Evolutionary conservation across 2,329 filamentous ascomycete species (phyloP).

Genomic region (Allantophomopsis lycopodina): DNA sequence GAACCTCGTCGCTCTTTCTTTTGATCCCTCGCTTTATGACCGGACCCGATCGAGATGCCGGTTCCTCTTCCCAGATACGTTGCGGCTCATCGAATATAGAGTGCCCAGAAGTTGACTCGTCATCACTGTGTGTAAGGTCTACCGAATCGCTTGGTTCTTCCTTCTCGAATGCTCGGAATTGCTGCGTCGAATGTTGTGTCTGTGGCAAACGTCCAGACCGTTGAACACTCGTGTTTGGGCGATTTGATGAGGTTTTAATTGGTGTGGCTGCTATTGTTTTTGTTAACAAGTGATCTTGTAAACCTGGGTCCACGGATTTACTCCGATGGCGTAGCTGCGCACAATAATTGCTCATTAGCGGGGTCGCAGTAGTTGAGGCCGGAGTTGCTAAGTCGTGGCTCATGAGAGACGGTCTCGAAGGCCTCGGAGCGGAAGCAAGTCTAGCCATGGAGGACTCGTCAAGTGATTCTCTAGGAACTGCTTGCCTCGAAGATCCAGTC

Average conservation of each 20-base stretch:
- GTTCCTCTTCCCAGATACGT: conserved; percentile 13
- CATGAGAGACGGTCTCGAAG: conserved; percentile 11
- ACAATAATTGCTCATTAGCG: neutral
- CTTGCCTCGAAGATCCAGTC: too few relatives aligned
- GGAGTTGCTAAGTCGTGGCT: conserved; percentile 13
- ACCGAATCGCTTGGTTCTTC: conserved; percentile 13
- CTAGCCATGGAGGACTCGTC: conserved; percentile 15
- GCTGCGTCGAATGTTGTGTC: conserved; percentile 12
- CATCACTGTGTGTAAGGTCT: conserved; percentile 16
- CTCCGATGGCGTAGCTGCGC: neutral
- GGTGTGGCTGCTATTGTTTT: conserved; percentile 3
- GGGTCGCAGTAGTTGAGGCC: conserved; percentile 10
- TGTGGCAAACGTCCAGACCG: conserved; percentile 8
- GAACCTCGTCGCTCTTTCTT: conserved; percentile 18
- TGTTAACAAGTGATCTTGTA: conserved; percentile 11
- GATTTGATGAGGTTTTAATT: neutral
- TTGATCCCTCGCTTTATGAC: conserved; percentile 13
- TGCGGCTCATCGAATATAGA: conserved; percentile 10
- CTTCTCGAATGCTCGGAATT: conserved; percentile 3
- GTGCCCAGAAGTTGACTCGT: conserved; percentile 11
- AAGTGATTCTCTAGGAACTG: conserved; percentile 2
- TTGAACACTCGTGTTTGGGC: neutral
- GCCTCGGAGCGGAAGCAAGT: conserved; percentile 12
- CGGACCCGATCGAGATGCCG: conserved; percentile 14
- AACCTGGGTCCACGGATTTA: neutral